Base-by-base conservation (phyloP, 2,329 filamentous ascomycete species). In the Verticillium nubilum region DNA sequence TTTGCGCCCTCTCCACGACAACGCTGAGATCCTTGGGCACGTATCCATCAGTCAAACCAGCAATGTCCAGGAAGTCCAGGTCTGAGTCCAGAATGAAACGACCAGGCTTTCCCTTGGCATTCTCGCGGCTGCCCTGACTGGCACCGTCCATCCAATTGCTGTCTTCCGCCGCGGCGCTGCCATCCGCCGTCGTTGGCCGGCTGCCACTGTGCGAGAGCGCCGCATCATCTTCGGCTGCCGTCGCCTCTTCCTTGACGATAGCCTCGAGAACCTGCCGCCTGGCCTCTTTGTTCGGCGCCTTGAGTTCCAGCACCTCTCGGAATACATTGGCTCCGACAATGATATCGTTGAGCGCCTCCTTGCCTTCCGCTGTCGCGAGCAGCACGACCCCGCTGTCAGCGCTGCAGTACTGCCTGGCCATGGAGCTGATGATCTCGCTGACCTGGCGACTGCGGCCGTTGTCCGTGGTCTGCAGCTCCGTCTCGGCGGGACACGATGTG, bases 11-110 rank as follows among this genome's bases (percentile, higher is more conserved):
- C 12, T 91, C 88, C 19, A 96, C 90, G 12, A 99, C 84, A 2
- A 97, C 82, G 17, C 89, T 87, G 37, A 99, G 80, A 72, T 99
- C 95, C 3, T 93, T 95, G 1, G 95, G 94, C 93, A 98, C 97
- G 71, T 98, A 99, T 1, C 95, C 95, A 70, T 99, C 95, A 0
- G 94, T 98, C 66, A 94, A 89, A 1, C 95, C 93, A 19, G 96
- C 92, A 59, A 99, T 83, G 63, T 98, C 94, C 9, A 98, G 84
- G 60, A 98, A 91, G 71, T 99, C 95, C 10, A 99, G 84, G 55
- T 89, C 84, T 0, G 85, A 77, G 60, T 92, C 89, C 5, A 97
- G 77, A 1, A 88, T 75, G 67, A 96, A 95, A 0, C 88, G 89
- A 58, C 84, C 83, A 4, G 76, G 72, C 54, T 72, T 74, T 15